These are phyloP conservation scores for Alloteropsis semialata DNA, from an alignment of 176 grass and related monocot species.

Conservation along the genomic window DNA sequence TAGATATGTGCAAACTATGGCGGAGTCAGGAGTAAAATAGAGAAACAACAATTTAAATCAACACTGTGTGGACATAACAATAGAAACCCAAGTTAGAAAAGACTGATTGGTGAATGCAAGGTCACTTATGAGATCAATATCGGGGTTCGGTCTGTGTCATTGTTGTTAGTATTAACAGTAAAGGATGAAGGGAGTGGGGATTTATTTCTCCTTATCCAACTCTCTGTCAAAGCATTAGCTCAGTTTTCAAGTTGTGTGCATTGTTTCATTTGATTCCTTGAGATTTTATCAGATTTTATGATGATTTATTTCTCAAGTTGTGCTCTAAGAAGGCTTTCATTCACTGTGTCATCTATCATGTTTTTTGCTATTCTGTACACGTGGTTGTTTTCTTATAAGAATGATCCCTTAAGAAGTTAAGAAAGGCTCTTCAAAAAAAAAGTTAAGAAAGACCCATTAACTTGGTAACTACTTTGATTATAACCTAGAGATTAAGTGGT, in stretches of 20 bases:
- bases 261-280: not conserved
- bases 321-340: not conserved
- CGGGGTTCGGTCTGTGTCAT: too few species aligned
- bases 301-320: not conserved
- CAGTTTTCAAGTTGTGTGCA: not conserved
- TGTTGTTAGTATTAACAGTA: not conserved
- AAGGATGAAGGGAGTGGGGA: not conserved
- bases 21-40: not conserved
- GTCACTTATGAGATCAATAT: not conserved
- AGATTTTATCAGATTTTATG: not conserved
- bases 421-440: too few species aligned
- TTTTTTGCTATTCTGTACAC: not conserved
- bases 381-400: not conserved
- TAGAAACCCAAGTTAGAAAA: not conserved
- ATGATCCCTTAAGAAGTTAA: not conserved
- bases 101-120: not conserved
- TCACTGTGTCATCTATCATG: not conserved
- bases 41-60: not conserved
- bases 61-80: not conserved
- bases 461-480: not conserved
- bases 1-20: not conserved
- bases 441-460: not conserved
- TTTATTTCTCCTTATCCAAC: not conserved
- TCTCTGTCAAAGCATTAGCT: not conserved
- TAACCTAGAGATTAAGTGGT: constrained; percentile 2